These are phyloP conservation scores for Lyophyllum atratum DNA, from an alignment of 768 basidiomycete genomes.

Conservation along the genomic window DNA sequence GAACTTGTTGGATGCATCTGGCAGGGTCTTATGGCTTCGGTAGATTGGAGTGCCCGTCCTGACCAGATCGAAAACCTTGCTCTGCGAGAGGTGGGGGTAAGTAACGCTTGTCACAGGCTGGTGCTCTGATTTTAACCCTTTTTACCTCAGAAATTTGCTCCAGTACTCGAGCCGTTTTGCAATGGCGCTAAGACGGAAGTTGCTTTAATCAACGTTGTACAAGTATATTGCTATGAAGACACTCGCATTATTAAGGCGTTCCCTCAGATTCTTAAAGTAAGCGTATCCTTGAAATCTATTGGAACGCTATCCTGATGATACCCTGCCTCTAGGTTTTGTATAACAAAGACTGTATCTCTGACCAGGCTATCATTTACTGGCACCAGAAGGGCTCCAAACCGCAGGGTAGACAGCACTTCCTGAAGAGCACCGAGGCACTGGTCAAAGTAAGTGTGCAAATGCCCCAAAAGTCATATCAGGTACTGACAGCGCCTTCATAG, in stretches of 20 bases:
- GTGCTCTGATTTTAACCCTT: background rate
- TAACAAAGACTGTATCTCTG: slow-evolving; percentile 93
- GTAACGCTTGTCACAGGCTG: slow-evolving; percentile 25
- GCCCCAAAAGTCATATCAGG: background rate
- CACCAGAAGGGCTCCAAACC: slow-evolving; percentile 95
- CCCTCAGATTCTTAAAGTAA: slow-evolving; percentile 89
- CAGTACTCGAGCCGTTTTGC: slow-evolving; percentile 90
- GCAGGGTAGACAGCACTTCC: slow-evolving; percentile 93
- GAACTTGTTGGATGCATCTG: slow-evolving; percentile 91
- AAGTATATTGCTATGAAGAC: slow-evolving; percentile 96
- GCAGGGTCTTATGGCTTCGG: slow-evolving; percentile 84
- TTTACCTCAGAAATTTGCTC: slow-evolving; percentile 66
- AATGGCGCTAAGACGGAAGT: slow-evolving; percentile 88
- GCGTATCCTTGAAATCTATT: slow-evolving; percentile 6
- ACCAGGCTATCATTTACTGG: slow-evolving; percentile 98
- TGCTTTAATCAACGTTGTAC: slow-evolving; percentile 91
- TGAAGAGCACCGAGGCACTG: slow-evolving; percentile 83
- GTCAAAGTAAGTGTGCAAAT: slow-evolving; percentile 69
- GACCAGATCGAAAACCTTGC: slow-evolving; percentile 92
- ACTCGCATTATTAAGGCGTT: slow-evolving; percentile 94
- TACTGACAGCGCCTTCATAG: slow-evolving; percentile 36
- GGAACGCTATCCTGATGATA: background rate
- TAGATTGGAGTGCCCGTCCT: slow-evolving; percentile 88
- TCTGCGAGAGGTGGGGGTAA: slow-evolving; percentile 84
- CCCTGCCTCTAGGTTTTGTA: slow-evolving; percentile 72